A percentile compares a stretch with the other conserved stretches of the same genome.
Evolutionary conservation across 176 grass and related monocot species (phyloP).

Genomic region (Phoenix dactylifera): DNA sequence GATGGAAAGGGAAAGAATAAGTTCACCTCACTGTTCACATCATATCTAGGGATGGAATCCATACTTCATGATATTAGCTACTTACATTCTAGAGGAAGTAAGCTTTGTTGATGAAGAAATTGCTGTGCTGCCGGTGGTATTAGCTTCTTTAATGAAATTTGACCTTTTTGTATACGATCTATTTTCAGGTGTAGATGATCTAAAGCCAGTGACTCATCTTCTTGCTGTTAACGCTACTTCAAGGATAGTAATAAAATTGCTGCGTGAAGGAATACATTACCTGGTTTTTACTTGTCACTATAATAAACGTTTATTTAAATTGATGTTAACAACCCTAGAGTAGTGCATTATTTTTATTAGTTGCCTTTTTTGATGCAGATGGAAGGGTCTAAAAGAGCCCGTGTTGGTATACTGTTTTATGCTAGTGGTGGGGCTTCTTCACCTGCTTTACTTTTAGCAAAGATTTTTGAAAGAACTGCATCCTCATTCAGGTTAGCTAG

Average conservation of each 20-base stretch:
- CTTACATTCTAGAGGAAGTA: slow-evolving; percentile 86
- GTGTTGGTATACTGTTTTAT: slow-evolving; percentile 83
- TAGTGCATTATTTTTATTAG: no score
- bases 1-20: slow-evolving; percentile 57
- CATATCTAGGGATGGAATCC: slow-evolving; percentile 52
- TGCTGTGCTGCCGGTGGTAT: slow-evolving; percentile 1
- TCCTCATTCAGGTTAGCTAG: slow-evolving; percentile 56
- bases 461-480: slow-evolving; percentile 70
- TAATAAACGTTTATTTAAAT: no score
- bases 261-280: slow-evolving; percentile 65
- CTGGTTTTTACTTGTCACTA: slow-evolving; percentile 36
- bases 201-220: slow-evolving; percentile 86
- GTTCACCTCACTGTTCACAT: slow-evolving; percentile 69
- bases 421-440: slow-evolving; percentile 21
- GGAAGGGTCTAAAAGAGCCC: slow-evolving; percentile 49
- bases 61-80: slow-evolving; percentile 61
- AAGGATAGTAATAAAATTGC: slow-evolving; percentile 59
- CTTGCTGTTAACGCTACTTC: slow-evolving; percentile 74
- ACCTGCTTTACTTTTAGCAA: slow-evolving; percentile 51
- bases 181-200: slow-evolving; percentile 62
- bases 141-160: no score
- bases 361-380: slow-evolving; percentile 32
- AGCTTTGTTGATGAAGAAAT: slow-evolving; percentile 21
- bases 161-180: no score
- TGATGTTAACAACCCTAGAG: no score